Evolutionary conservation across 495 filamentous ascomycete genomes (phyloP).

Genomic region (Tuber borchii): DNA sequence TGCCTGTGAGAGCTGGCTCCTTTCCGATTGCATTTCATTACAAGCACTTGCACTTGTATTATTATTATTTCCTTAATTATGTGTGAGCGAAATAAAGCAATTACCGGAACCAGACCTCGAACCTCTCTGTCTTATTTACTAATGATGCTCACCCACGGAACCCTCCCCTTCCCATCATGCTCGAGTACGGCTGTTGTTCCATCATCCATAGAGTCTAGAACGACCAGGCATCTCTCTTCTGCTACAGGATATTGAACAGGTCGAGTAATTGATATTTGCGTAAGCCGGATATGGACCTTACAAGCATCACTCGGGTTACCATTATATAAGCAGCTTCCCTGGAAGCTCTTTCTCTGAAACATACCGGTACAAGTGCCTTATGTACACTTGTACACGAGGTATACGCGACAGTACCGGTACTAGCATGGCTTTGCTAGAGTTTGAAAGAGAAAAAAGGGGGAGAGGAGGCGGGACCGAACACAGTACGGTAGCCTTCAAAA

Average conservation of each 20-base stretch:
- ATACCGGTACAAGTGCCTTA: not conserved
- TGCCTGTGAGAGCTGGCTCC: not conserved
- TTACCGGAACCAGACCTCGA: not conserved
- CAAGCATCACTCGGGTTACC: slow-evolving; percentile 1
- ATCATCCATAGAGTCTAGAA: not conserved
- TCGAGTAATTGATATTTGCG: not conserved
- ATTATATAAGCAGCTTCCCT: slow-evolving; percentile 2
- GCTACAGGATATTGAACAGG: not conserved
- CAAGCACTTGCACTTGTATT: slow-evolving; percentile 5
- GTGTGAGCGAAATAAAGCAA: not conserved
- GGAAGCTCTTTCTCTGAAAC: not conserved
- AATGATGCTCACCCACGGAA: not conserved
- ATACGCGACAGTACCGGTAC: not conserved
- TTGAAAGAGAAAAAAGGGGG: not conserved
- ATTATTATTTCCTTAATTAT: slow-evolving; percentile 6
- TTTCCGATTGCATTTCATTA: not conserved
- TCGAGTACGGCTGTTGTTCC: not conserved
- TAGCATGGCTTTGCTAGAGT: not conserved
- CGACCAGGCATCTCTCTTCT: not conserved
- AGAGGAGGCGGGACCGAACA: not conserved
- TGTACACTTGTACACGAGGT: not conserved
- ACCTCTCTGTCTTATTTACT: not conserved
- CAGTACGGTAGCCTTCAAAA: not conserved
- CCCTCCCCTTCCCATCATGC: not conserved
- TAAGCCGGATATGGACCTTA: not conserved